Conservation (phyloP, 352 stramenopile genomes). For the Phytopythium mirpurense region DNA sequence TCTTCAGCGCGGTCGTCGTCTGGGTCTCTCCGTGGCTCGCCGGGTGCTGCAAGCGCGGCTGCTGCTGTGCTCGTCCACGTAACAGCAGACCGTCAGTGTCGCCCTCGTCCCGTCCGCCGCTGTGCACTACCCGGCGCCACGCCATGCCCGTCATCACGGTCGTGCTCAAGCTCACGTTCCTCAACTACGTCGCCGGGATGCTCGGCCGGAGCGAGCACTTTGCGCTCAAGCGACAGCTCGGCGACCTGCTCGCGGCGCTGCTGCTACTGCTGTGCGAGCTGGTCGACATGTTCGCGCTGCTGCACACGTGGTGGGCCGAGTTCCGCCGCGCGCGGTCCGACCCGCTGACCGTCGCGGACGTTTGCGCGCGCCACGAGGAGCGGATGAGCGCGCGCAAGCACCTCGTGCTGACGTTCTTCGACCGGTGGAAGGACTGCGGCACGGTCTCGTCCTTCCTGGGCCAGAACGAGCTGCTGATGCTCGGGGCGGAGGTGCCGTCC, state of each 20-base stretch:
- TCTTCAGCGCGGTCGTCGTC: conserved; percentile 16
- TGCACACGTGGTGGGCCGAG: conserved; percentile 19
- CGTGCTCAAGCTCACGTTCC: conserved; percentile 23
- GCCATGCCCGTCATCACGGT: conserved; percentile 19
- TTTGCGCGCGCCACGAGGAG: conserved; percentile 8
- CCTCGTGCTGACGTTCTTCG: conserved; percentile 25
- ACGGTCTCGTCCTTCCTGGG: conserved; percentile 26
- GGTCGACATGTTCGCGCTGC: conserved; percentile 17
- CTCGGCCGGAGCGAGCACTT: conserved; percentile 12
- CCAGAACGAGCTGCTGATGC: conserved; percentile 22
- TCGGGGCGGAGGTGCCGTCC: conserved; percentile 16
- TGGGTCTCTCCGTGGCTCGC: conserved; percentile 23
- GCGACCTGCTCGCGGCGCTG: conserved; percentile 19
- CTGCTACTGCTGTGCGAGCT: conserved; percentile 25
- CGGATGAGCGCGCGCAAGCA: conserved; percentile 15
- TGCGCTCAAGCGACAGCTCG: conserved; percentile 19
- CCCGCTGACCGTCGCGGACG: conserved; percentile 14
- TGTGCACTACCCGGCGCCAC: conserved; percentile 17
- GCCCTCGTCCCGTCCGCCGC: background rate
- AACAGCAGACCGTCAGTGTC: background rate
- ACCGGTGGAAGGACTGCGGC: conserved; percentile 27
- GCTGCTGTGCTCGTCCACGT: conserved; percentile 8
- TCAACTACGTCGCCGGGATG: conserved; percentile 15
- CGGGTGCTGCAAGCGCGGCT: conserved; percentile 14
- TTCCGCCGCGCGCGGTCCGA: conserved; percentile 1